These are phyloP conservation scores for Hymenochaete sp. DNA, from an alignment of 1,284 basidiomycete genomes.

Conservation along the genomic window DNA sequence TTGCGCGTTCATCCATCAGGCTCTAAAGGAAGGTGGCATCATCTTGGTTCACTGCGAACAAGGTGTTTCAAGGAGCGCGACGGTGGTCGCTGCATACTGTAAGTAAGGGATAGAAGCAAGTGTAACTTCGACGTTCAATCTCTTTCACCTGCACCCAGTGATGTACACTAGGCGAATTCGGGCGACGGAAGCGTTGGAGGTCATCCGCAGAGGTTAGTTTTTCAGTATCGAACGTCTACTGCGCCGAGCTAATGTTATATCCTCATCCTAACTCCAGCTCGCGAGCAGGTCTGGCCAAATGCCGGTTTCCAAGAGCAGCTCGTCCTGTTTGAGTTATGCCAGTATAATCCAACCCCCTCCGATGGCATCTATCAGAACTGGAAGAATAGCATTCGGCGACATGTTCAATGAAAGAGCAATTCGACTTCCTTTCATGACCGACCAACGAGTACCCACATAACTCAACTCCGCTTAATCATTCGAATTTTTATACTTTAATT, in stretches of 20 bases:
- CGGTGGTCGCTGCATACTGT: constrained; percentile 79
- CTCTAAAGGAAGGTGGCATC: constrained; percentile 55
- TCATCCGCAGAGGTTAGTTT: constrained; percentile 47
- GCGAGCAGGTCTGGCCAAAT: constrained; percentile 72
- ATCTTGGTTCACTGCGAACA: constrained; percentile 81
- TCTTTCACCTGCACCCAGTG: constrained; percentile 46
- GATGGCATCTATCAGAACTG: constrained; percentile 65
- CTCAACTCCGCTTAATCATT: neutral
- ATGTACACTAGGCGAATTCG: constrained; percentile 61
- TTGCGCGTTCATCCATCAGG: constrained; percentile 73
- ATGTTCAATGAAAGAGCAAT: neutral
- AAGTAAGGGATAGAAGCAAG: neutral
- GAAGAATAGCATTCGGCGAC: constrained; percentile 40
- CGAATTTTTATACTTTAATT: neutral
- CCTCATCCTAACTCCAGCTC: constrained; percentile 34
- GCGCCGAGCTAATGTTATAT: constrained; percentile 2
- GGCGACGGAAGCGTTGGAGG: constrained; percentile 51
- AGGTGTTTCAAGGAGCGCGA: constrained; percentile 74
- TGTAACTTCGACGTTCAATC: neutral
- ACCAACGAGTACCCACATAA: neutral
- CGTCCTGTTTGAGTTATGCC: constrained; percentile 66
- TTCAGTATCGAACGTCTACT: neutral
- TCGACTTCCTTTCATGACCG: too few species aligned
- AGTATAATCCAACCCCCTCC: constrained; percentile 50
- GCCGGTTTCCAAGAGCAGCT: constrained; percentile 73